Evolutionary conservation across 805 yeast species (phyloP).

Genomic region (Monosporozyma yasuniensis): DNA sequence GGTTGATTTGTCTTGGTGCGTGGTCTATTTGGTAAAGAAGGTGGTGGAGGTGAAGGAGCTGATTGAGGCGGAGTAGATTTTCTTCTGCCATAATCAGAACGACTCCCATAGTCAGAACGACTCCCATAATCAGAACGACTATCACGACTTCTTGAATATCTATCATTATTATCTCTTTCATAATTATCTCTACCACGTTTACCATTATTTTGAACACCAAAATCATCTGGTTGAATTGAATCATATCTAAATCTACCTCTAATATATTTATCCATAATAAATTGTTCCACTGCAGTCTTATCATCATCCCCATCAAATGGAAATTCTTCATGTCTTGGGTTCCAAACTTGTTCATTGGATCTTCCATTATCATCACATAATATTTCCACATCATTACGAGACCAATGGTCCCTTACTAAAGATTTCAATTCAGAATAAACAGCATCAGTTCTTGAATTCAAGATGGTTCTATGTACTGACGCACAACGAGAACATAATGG

Average conservation of each 20-base stretch:
- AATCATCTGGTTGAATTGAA: slow-evolving; percentile 26
- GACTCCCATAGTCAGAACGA: neutral
- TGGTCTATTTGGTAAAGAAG: slow-evolving; percentile 35
- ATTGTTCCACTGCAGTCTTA: slow-evolving; percentile 43
- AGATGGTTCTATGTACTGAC: slow-evolving; percentile 52
- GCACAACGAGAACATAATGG: slow-evolving; percentile 83
- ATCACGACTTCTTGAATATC: slow-evolving; percentile 3
- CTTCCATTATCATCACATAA: slow-evolving; percentile 42
- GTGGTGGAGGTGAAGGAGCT: slow-evolving; percentile 9
- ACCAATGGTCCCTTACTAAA: slow-evolving; percentile 66
- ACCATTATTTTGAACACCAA: slow-evolving; percentile 3
- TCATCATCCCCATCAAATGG: slow-evolving; percentile 73
- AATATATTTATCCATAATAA: slow-evolving; percentile 58
- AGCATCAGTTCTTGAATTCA: slow-evolving; percentile 37
- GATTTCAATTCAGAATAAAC: slow-evolving; percentile 62
- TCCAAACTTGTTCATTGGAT: slow-evolving; percentile 54
- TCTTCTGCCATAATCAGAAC: slow-evolving; percentile 34
- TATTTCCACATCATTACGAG: slow-evolving; percentile 41
- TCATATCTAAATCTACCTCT: slow-evolving; percentile 43
- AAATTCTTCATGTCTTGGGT: slow-evolving; percentile 55
- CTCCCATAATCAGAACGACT: neutral
- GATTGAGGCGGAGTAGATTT: slow-evolving; percentile 9
- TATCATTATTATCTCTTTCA: no score
- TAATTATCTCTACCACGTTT: slow-evolving; percentile 4
- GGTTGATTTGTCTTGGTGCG: slow-evolving; percentile 24